Base-by-base conservation (phyloP, 805 yeast species). In the Zygosaccharomyces lentus region DNA sequence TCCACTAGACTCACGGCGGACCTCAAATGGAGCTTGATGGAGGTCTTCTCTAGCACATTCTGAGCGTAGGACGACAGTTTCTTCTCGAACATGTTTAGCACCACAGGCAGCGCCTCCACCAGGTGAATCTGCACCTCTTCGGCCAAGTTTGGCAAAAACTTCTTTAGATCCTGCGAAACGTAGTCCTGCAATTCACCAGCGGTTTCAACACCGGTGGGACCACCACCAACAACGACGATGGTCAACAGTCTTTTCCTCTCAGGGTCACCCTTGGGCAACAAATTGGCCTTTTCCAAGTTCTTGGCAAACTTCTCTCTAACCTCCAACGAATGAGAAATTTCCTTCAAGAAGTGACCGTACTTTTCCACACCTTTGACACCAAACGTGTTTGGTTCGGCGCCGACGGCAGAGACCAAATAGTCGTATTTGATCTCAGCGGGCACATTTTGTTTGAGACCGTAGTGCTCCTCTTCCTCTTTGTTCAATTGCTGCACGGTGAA, bases 171-270 rank as follows among this genome's bases (percentile, higher is more conserved):
- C 69, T 89, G 95, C 66, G 84, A 88, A 51, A 89, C 87, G 71
- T 87, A 90, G 70, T 90, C 97, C 71, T 88, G 96, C 61, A 90
- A 72, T 69, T 90, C 97, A 67, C 96, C 97, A 50, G 97, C 96
- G 55, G 89, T 84, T 72, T 89, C 97, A 48, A 89, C 96, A 74
- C 97, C 97, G 36, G 97, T 89, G 64, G 97, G 97, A 55, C 97
- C 97, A 70, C 96, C 97, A 60, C 97, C 97, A 58, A 91, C 93
- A 49, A 90, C 96, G 45, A 90, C 91, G 51, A 87, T 77, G 48
- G 86, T 84, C 67, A 90, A 75, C 56, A 90, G 76, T 68, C 96
- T 82, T 71, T 82, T 82, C 69, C 96, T 80, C 67, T 86, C 95
- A 38, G 81, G 82, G 56, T 80, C 87, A 50, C 76, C 78, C 66